phyloP scores from a whole-genome alignment of 495 filamentous ascomycete genomes.

The Talaromyces wortmannii region DNA sequence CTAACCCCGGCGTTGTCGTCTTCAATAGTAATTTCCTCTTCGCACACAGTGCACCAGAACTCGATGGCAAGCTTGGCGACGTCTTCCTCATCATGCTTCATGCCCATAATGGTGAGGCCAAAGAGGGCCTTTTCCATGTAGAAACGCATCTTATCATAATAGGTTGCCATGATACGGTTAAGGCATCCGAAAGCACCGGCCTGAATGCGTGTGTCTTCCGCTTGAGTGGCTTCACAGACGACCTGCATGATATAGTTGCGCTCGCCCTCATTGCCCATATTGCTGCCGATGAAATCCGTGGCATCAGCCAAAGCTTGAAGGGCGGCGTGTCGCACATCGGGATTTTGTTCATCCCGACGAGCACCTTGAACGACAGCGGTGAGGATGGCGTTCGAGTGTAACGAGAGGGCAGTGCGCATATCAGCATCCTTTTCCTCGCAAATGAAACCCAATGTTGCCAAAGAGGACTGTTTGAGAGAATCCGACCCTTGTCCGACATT shows the following conservation, averaged over 20 bases:
- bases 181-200: constrained; percentile 93
- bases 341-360: constrained; percentile 87
- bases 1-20: constrained; percentile 86
- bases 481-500: constrained; percentile 84
- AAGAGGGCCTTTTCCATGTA: constrained; percentile 99
- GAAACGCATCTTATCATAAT: constrained; percentile 99
- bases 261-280: constrained; percentile 98
- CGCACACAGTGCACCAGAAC: constrained; percentile 99
- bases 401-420: constrained; percentile 69
- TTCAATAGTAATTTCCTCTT: constrained; percentile 95
- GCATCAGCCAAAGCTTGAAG: constrained; percentile 92
- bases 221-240: constrained; percentile 96
- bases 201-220: constrained; percentile 80
- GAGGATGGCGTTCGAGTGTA: constrained; percentile 93
- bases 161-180: constrained; percentile 95
- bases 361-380: constrained; percentile 97
- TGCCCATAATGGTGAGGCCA: constrained; percentile 95
- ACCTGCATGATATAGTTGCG: constrained; percentile 99
- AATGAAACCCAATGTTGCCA: constrained; percentile 93
- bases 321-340: constrained; percentile 83
- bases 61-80: constrained; percentile 96
- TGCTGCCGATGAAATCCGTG: constrained; percentile 94
- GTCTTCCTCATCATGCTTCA: constrained; percentile 97
- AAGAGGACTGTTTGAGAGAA: constrained; percentile 85
- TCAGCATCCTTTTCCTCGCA: constrained; percentile 92